Evolutionary conservation across 257 asterid genomes (phyloP).

Genomic region (Ehretia macrophylla): DNA sequence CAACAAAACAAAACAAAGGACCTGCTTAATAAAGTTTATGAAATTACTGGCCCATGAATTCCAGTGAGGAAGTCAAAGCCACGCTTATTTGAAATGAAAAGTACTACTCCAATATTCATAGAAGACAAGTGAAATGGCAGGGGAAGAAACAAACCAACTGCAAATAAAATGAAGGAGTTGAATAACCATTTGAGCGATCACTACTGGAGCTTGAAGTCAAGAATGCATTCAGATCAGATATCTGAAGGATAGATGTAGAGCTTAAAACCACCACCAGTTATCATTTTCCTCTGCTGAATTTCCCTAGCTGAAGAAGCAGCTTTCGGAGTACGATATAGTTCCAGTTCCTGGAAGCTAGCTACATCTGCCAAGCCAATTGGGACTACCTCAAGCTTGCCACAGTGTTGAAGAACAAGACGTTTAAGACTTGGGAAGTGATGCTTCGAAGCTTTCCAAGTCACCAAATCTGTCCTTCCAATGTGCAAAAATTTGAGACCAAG

Average conservation of each 20-base stretch:
- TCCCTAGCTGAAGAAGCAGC: conserved; percentile 21
- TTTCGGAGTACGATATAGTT: conserved; percentile 9
- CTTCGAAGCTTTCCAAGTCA: conserved; percentile 13
- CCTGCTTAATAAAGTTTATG: too few species aligned
- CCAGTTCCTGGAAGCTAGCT: conserved; percentile 12
- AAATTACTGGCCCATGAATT: too few species aligned
- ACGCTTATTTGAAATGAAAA: too few species aligned
- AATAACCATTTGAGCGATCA: conserved; percentile 1
- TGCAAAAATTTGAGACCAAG: conserved; percentile 22
- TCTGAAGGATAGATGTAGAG: conserved; percentile 24
- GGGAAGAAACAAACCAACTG: neutral
- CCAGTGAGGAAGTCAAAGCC: too few species aligned
- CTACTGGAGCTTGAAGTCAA: neutral
- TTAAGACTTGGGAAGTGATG: conserved; percentile 14
- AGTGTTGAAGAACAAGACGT: conserved; percentile 9
- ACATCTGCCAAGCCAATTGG: conserved; percentile 15
- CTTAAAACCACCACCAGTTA: conserved; percentile 9
- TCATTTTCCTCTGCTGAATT: conserved; percentile 1
- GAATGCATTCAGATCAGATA: conserved; percentile 1
- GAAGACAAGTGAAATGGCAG: neutral
- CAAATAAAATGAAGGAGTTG: too few species aligned
- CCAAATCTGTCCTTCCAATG: conserved; percentile 21
- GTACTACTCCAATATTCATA: too few species aligned
- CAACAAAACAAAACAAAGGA: too few species aligned
- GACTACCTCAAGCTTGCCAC: conserved; percentile 8